Conservation (phyloP, 140 eudicot genomes). For the Senecio squalidus region DNA sequence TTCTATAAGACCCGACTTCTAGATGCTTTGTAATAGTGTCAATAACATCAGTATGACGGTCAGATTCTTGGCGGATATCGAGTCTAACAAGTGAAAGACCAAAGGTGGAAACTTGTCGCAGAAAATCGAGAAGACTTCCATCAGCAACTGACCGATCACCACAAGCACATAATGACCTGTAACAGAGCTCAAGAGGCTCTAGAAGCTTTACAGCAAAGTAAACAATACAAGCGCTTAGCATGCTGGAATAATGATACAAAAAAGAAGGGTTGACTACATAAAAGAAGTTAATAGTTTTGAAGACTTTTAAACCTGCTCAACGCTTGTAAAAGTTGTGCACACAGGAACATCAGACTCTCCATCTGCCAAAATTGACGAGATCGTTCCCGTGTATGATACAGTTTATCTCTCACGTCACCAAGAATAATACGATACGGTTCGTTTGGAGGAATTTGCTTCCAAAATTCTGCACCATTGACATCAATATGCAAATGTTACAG, state of each 20-base stretch:
- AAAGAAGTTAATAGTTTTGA: neutral
- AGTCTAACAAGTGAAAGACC: constrained; percentile 85
- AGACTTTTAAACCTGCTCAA: constrained; percentile 48
- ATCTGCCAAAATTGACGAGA: constrained; percentile 59
- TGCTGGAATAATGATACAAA: neutral
- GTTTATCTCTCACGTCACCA: constrained; percentile 80
- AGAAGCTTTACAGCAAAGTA: constrained; percentile 41
- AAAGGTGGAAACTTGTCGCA: constrained; percentile 82
- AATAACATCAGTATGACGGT: constrained; percentile 74
- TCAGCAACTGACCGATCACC: constrained; percentile 83
- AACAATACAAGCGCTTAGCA: neutral
- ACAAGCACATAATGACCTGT: constrained; percentile 74
- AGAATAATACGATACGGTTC: constrained; percentile 90
- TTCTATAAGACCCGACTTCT: constrained; percentile 64
- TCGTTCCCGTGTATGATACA: constrained; percentile 74
- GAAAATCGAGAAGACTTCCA: constrained; percentile 86
- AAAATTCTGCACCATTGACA: constrained; percentile 51
- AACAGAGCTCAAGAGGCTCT: constrained; percentile 89
- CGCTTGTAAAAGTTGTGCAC: constrained; percentile 47
- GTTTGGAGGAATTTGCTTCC: constrained; percentile 76
- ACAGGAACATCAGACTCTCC: constrained; percentile 58
- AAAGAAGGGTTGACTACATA: neutral
- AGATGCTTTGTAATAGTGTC: constrained; percentile 69
- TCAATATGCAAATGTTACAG: constrained; percentile 12
- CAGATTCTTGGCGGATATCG: constrained; percentile 86